Base-by-base conservation (phyloP, 768 basidiomycete genomes). In the Hydnum rufescens region DNA sequence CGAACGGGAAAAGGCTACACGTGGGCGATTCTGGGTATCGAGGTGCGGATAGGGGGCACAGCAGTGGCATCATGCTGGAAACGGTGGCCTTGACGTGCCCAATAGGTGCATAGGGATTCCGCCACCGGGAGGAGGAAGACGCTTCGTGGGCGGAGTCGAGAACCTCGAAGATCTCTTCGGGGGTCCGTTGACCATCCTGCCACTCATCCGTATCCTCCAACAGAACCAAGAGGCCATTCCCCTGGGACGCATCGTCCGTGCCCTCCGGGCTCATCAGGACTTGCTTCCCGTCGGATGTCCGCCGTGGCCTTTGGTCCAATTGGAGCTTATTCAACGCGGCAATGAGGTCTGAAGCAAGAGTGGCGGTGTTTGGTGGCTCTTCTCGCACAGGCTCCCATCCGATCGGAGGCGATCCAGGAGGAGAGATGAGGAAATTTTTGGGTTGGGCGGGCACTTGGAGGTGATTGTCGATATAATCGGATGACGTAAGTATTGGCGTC, bases 351-450 rank as follows among this genome's bases (percentile, higher is more conserved):
- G 83, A 78, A 0, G 93, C 93, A 25, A 95, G 74, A 3, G 89
- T 81, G 2, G 74, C 66, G 2, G 68, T 63, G 61, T 96, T 96
- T 0, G 93, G 93, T 18, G 88, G 86, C 4, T 92, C 89, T 65
- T 97, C 93, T 49, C 70, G 70, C 53, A 90, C 75, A 23, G 74
- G 88, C 61, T 95, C 89, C 95, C 95, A 99, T 2, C 92, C 95
- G 1, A 92, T 79, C 0, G 95, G 95, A 0, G 95, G 95, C 0
- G 90, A 95, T 3, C 95, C 95, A 3, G 95, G 95, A 0, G 95
- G 95, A 0, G 95, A 97, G 57, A 99, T 92, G 46, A 99, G 73
- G 67, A 96, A 97, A 67, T 97, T 97, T 66, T 88, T 88, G 22
- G 63, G 57, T 46, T 59, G 42, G 65, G 59, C 55, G 60, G 59